Evolutionary conservation across 768 basidiomycete species (phyloP).

Genomic region (Russula dissimulans): DNA sequence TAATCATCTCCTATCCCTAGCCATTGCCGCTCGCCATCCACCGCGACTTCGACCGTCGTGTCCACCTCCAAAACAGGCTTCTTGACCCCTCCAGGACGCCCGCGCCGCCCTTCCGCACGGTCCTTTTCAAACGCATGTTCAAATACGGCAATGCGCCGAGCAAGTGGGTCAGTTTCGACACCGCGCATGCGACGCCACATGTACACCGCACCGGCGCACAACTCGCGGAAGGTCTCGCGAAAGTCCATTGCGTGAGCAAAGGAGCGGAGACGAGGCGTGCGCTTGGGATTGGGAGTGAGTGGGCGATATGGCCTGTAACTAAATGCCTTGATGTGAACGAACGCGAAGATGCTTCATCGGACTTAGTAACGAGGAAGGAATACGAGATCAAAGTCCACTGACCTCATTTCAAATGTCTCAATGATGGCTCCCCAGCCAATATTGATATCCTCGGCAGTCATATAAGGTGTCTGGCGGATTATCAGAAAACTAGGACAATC

Average conservation of each 20-base stretch:
- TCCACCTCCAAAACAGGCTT: slow-evolving; percentile 3
- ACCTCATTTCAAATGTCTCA: slow-evolving; percentile 74
- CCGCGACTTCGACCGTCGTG: slow-evolving; percentile 18
- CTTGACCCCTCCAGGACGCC: neutral
- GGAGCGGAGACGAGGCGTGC: slow-evolving; percentile 47
- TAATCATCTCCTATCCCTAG: slow-evolving; percentile 40
- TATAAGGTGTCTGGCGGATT: slow-evolving; percentile 44
- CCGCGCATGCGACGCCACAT: slow-evolving; percentile 45
- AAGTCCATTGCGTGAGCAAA: slow-evolving; percentile 60
- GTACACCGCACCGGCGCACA: slow-evolving; percentile 50
- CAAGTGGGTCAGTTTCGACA: slow-evolving; percentile 42
- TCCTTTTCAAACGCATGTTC: slow-evolving; percentile 29
- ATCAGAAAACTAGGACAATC: slow-evolving; percentile 5
- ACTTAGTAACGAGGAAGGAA: neutral
- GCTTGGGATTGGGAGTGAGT: slow-evolving; percentile 26
- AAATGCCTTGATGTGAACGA: slow-evolving; percentile 66
- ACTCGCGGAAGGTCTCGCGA: slow-evolving; percentile 56
- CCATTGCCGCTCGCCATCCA: slow-evolving; percentile 44
- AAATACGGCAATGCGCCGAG: slow-evolving; percentile 33
- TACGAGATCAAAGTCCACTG: slow-evolving; percentile 22
- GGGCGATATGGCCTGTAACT: slow-evolving; percentile 52
- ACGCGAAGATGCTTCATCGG: slow-evolving; percentile 46
- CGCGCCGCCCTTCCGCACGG: slow-evolving; percentile 19
- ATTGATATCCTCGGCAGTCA: slow-evolving; percentile 67
- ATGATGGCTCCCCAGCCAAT: slow-evolving; percentile 60